Percentiles rank a stretch among this genome's conserved stretches.
phyloP scores from a whole-genome alignment of 805 yeast genomes.

The Yamadazyma phyllophila region DNA sequence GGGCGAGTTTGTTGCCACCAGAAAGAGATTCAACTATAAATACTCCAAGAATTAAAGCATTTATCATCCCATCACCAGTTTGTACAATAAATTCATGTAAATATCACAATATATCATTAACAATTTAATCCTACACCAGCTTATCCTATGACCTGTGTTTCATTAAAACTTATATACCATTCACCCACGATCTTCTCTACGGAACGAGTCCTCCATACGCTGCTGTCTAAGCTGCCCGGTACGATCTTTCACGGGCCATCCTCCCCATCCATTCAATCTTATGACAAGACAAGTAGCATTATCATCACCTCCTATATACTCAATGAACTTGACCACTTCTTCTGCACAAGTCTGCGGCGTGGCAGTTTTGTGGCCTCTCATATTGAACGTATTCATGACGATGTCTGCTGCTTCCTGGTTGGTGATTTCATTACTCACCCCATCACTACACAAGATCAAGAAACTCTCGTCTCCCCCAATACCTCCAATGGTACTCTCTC shows the following conservation, averaged over 20 bases:
- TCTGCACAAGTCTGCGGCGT: constrained; percentile 84
- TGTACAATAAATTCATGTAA: constrained; percentile 7
- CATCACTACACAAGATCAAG: constrained; percentile 80
- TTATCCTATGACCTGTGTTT: background rate
- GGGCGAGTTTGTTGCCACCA: constrained; percentile 94
- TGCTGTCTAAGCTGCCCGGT: constrained; percentile 82
- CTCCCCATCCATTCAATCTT: constrained; percentile 87
- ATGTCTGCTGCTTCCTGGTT: constrained; percentile 94
- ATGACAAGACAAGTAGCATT: constrained; percentile 91
- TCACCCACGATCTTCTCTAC: constrained; percentile 20
- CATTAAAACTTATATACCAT: background rate
- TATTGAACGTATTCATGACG: constrained; percentile 63
- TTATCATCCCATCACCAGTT: background rate
- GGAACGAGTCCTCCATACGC: constrained; percentile 48
- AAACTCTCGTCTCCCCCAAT: constrained; percentile 88
- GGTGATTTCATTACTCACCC: constrained; percentile 73
- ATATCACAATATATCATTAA: constrained; percentile 1
- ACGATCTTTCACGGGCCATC: constrained; percentile 81
- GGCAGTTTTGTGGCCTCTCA: constrained; percentile 65
- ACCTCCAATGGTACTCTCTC: constrained; percentile 34
- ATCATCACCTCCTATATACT: constrained; percentile 87
- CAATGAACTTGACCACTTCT: constrained; percentile 80
- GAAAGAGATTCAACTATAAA: constrained; percentile 83
- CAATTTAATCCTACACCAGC: background rate
- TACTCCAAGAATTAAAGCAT: constrained; percentile 61